Evolutionary conservation across 116 monocot genomes (phyloP), one percentile per base, ranked within the genome.

Genomic region (Thalassia testudinum): DNA sequence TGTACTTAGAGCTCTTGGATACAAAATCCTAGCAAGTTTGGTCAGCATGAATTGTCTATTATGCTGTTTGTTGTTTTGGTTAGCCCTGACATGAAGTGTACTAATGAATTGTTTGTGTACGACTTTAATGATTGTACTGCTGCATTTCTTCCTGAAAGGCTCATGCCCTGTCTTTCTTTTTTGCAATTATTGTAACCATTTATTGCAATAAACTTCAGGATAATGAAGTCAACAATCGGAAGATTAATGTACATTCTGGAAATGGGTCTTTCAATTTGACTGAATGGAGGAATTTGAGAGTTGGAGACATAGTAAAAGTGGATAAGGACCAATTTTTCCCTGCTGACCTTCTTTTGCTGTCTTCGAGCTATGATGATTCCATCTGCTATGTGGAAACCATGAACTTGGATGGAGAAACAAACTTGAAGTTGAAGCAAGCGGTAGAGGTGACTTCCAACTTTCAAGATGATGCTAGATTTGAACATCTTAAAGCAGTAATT

Each of bases 401-500:
- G 81, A 89, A 89, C 65, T 70, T 90, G 19, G 90, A 90, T 50
- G 90, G 90, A 27, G 90, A 90, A 52, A 90, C 90, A 24, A 90
- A 90, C 52, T 55, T 90, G 62, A 90, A 90, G 47, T 29, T 90
- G 27, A 90, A 90, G 54, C 90, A 84, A 42, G 50, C 84, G 11
- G 30, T 81, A 5, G 90, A 81, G 27, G 62, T 62, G 14, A 84
- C 85, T 62, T 81, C 77, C 13, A 24, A 25, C 62, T 60, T 84
- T 42, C 79, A 75, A 40, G 75, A 75, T 12, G 78, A 80, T 48
- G 57, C 66, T 21, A 65, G 52, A 27, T 84, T 84, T 43, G 25
- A 59, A 47, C 5, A 68, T 45, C 70, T 90, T 56, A 81, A 62
- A 37, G 65, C 75, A 7, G 48, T 57, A 30, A 54, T 85, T 50